Percentiles rank a stretch among this genome's conserved stretches.
phyloP scores from a whole-genome alignment of 2,329 filamentous ascomycete genomes.

The Fusarium sp. region DNA sequence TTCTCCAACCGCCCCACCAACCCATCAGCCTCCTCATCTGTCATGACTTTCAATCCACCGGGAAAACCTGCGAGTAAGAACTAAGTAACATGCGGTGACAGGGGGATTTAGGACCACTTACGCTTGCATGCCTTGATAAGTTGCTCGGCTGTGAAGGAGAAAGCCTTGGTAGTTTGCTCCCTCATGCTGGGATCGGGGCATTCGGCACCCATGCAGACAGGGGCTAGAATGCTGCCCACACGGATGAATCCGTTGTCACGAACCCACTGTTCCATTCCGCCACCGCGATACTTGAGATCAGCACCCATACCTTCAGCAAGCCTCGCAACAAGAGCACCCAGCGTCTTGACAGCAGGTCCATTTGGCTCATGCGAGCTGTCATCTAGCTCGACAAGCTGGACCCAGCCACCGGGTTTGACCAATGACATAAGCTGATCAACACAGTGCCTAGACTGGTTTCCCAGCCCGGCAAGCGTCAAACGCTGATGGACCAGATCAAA shows the following conservation, averaged over 20 bases:
- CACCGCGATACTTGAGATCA: slow-evolving; percentile 1
- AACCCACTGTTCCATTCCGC: neutral
- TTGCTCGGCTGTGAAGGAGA: neutral
- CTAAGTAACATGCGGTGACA: neutral
- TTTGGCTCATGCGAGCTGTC: neutral
- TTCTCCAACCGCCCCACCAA: neutral
- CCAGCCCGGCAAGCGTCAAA: neutral
- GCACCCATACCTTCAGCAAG: slow-evolving; percentile 2
- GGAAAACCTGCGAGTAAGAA: neutral
- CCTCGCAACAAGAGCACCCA: neutral
- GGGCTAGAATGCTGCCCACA: neutral
- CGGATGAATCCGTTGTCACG: slow-evolving; percentile 1
- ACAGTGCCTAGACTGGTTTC: neutral
- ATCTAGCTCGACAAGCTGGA: neutral
- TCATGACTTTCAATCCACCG: neutral
- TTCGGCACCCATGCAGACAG: neutral
- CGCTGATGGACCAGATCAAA: neutral
- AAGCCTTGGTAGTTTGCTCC: neutral
- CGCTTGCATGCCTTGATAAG: slow-evolving; percentile 1
- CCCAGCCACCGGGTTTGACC: slow-evolving; percentile 1
- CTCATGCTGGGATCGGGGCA: neutral
- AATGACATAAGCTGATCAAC: neutral
- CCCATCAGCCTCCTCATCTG: neutral
- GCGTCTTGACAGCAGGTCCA: neutral
- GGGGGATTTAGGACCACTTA: neutral